Base-by-base conservation (phyloP, 768 basidiomycete species). In the Auricularia heimuer region DNA sequence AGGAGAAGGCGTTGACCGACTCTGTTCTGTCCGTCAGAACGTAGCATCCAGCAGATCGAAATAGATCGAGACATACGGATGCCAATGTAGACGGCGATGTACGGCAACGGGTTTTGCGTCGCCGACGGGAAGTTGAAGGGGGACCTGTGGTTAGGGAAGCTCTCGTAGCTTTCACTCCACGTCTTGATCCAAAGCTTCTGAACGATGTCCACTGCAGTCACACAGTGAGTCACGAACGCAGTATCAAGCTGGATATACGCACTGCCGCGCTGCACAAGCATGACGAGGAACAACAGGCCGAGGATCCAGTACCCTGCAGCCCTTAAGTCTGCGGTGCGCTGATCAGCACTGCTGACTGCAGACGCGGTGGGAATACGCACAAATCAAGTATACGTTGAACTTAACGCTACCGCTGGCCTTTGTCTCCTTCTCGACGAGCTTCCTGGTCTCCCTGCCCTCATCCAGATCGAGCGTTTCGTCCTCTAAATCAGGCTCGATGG, bases 121-220 rank as follows among this genome's bases (percentile, higher is more conserved):
- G 56, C 24, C 1, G 29, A n/a, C 29, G 56, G 56, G 56, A 60
- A 60, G 14, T 24, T 1, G 56, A 60, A 60, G 2, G 56, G 56
- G 4, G 56, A 4, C 56, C 7, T 60, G 34, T 60, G 24, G 18
- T 24, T 60, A 3, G 29, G 29, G 29, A 29, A 54, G 56, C 29
- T 24, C 56, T 60, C 56, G 34, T 60, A 60, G 56, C 56, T 60
- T 29, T 60, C 56, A 18, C 56, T 60, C 56, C 56, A 60, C 4
- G 56, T 29, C 29, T 60, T 60, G 24, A 60, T 29, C 56, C 56
- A 60, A 1, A 60, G 24, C 56, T 34, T 60, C 24, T 60, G 56
- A 12, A 34, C 18, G 4, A 35, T 14, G 18, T 29, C 56, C 39
- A 42, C 39, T 42, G 7, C 39, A 42, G 11, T 4, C 24, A 18